These are phyloP conservation scores for Neofusicoccum kwambonambiense DNA, from an alignment of 2,329 filamentous ascomycete species.

Conservation along the genomic window DNA sequence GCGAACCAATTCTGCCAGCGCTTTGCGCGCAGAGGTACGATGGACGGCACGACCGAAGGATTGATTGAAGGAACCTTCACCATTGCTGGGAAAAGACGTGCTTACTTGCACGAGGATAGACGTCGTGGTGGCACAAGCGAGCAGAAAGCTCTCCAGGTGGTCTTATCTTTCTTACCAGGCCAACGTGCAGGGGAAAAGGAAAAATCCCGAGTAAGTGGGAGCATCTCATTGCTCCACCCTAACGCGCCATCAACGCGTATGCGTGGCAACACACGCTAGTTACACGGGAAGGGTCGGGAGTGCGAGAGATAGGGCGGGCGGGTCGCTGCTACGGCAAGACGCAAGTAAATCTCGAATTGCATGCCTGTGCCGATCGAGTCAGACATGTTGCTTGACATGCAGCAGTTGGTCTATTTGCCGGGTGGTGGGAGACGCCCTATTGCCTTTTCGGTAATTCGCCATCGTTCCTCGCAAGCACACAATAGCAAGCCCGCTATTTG, in stretches of 20 bases:
- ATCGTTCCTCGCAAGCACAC: neutral
- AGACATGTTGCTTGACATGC: neutral
- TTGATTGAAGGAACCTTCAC: neutral
- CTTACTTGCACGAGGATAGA: neutral
- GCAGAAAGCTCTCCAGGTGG: neutral
- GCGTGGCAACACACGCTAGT: neutral
- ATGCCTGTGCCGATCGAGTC: neutral
- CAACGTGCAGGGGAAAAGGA: neutral
- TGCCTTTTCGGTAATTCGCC: constrained; percentile 9
- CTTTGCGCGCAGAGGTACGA: neutral
- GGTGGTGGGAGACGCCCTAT: neutral
- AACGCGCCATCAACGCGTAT: neutral
- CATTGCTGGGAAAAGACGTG: neutral
- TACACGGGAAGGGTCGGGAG: neutral
- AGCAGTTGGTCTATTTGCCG: neutral
- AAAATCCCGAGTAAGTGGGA: neutral
- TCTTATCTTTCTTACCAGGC: neutral
- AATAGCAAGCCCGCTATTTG: neutral
- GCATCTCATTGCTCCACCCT: constrained; percentile 11
- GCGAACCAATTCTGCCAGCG: constrained; percentile 26
- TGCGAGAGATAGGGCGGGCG: neutral
- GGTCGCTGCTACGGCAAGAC: neutral
- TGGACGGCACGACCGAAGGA: neutral
- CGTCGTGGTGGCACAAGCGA: neutral
- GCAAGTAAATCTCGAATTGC: neutral